A percentile compares a stretch with the other conserved stretches of the same genome.
phyloP scores from a whole-genome alignment of 495 filamentous ascomycete genomes.

The Terfezia claveryi region DNA sequence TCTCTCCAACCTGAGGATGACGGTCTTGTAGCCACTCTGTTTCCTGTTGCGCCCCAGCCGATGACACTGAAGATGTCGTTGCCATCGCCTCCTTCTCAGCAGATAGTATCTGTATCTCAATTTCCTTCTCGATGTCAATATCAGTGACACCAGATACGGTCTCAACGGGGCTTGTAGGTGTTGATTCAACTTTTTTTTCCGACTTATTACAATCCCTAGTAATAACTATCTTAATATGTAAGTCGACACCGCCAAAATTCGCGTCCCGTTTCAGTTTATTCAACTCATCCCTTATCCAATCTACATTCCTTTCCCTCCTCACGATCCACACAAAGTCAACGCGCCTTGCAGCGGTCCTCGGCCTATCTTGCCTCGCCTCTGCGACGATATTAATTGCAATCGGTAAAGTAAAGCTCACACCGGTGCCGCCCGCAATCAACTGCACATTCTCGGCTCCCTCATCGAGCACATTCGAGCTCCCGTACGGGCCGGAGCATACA shows the following conservation, averaged over 20 bases:
- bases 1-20: constrained; percentile 20
- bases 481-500: constrained; percentile 38
- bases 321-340: constrained; percentile 42
- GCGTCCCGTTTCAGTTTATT: constrained; percentile 16
- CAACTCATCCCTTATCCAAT: constrained; percentile 37
- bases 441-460: constrained; percentile 31
- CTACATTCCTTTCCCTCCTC: constrained; percentile 28
- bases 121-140: constrained; percentile 11
- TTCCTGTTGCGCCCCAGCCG: not conserved
- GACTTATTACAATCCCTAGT: constrained; percentile 25
- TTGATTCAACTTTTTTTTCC: not conserved
- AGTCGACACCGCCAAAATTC: not conserved
- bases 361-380: constrained; percentile 13
- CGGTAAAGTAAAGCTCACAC: constrained; percentile 40
- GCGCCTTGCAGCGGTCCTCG: not conserved
- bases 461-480: constrained; percentile 23
- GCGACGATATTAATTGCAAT: constrained; percentile 26
- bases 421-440: constrained; percentile 41
- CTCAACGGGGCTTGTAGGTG: not conserved
- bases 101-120: constrained; percentile 4
- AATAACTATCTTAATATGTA: constrained; percentile 32
- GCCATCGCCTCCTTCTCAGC: constrained; percentile 4
- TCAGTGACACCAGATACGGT: not conserved
- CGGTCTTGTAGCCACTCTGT: not conserved
- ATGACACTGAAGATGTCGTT: not conserved